Percentiles rank a stretch among this genome's conserved stretches.
phyloP scores from a whole-genome alignment of 129 eudicot species.

The Escallonia rubra region DNA sequence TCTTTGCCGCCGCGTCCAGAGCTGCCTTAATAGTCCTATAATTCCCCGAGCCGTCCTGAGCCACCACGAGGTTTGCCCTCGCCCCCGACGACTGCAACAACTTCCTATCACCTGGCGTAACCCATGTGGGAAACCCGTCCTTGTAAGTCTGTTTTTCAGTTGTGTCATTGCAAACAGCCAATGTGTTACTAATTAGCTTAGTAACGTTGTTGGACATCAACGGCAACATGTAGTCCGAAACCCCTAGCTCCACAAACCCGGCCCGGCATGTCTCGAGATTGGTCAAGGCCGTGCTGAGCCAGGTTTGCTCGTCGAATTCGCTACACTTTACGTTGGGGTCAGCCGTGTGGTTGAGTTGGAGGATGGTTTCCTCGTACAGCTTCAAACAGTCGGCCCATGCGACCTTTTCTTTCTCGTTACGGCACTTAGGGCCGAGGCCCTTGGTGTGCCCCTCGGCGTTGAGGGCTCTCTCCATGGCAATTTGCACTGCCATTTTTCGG shows the following conservation, averaged over 20 bases:
- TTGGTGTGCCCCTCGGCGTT: slow-evolving; percentile 34
- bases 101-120: slow-evolving; percentile 31
- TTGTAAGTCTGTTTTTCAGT: slow-evolving; percentile 16
- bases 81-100: slow-evolving; percentile 39
- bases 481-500: slow-evolving; percentile 32
- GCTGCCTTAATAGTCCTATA: slow-evolving; percentile 42
- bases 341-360: slow-evolving; percentile 53
- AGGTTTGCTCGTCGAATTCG: slow-evolving; percentile 54
- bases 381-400: slow-evolving; percentile 70
- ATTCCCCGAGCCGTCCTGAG: slow-evolving; percentile 43
- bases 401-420: slow-evolving; percentile 37
- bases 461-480: slow-evolving; percentile 59
- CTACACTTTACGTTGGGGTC: slow-evolving; percentile 42
- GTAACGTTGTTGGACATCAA: slow-evolving; percentile 51
- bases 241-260: slow-evolving; percentile 61
- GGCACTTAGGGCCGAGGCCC: slow-evolving; percentile 49
- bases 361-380: slow-evolving; percentile 47
- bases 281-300: slow-evolving; percentile 79
- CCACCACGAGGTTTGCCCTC: slow-evolving; percentile 43
- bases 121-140: slow-evolving; percentile 43
- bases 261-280: slow-evolving; percentile 71
- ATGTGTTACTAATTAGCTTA: slow-evolving; percentile 35
- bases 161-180: slow-evolving; percentile 26
- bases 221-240: slow-evolving; percentile 39
- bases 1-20: slow-evolving; percentile 40